These are phyloP conservation scores for Dovyalis caffra DNA, from an alignment of 345 rosid species.

Conservation along the genomic window DNA sequence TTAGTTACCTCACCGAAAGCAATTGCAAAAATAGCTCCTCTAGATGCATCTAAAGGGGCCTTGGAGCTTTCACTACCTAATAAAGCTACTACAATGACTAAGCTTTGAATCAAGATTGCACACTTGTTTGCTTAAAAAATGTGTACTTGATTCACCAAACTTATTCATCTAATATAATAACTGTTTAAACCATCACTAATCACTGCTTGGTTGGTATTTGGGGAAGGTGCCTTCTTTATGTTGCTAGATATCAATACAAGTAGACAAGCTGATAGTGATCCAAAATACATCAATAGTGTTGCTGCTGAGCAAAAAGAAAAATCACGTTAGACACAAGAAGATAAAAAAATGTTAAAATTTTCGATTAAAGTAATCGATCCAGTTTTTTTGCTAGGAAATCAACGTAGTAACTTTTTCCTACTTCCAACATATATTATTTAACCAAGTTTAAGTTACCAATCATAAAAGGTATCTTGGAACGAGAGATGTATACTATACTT, in stretches of 20 bases:
- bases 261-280: background rate
- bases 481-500: background rate
- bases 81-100: slow-evolving; percentile 8
- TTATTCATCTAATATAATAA: background rate
- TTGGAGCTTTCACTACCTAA: slow-evolving; percentile 5
- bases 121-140: background rate
- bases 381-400: background rate
- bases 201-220: background rate
- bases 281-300: background rate
- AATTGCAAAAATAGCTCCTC: background rate
- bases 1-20: slow-evolving; percentile 13
- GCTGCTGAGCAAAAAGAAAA: background rate
- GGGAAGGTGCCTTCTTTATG: background rate
- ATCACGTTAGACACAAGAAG: background rate
- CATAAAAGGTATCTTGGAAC: background rate
- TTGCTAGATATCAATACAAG: background rate
- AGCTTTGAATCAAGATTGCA: background rate
- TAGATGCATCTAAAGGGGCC: slow-evolving; percentile 1
- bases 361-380: background rate
- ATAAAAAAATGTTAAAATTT: background rate
- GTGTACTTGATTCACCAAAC: background rate
- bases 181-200: background rate
- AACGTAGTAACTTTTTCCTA: background rate
- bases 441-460: background rate
- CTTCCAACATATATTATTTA: background rate